phyloP scores from a whole-genome alignment of 805 yeast genomes.

The Nakazawaea holstii region DNA sequence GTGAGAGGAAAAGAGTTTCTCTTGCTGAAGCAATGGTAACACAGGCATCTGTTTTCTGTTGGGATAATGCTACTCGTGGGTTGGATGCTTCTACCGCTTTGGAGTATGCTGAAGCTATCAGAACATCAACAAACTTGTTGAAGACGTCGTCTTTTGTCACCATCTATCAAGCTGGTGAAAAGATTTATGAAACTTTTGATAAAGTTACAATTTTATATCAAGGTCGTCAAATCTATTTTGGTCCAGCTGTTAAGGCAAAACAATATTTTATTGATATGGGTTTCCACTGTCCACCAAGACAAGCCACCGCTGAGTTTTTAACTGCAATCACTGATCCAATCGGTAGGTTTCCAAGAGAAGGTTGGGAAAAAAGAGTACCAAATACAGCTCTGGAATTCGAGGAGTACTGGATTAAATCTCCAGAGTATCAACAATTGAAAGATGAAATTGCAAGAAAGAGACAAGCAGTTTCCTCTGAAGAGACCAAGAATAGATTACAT shows the following conservation, averaged over 20 bases:
- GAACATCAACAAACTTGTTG: constrained; percentile 51
- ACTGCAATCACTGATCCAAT: constrained; percentile 66
- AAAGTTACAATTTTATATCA: constrained; percentile 53
- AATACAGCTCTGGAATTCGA: constrained; percentile 58
- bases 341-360: constrained; percentile 46
- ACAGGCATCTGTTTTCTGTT: constrained; percentile 59
- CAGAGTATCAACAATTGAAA: constrained; percentile 34
- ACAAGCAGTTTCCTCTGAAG: constrained; percentile 18
- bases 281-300: constrained; percentile 55
- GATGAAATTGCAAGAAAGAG: constrained; percentile 20
- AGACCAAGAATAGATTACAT: constrained; percentile 28
- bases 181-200: constrained; percentile 57
- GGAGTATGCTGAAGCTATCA: constrained; percentile 64
- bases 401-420: constrained; percentile 49
- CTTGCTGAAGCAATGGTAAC: constrained; percentile 72
- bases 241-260: constrained; percentile 49
- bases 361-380: constrained; percentile 51
- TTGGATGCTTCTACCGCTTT: constrained; percentile 80
- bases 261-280: constrained; percentile 61
- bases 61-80: constrained; percentile 86
- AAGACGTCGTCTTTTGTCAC: constrained; percentile 59
- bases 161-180: constrained; percentile 62
- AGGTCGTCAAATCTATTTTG: constrained; percentile 58
- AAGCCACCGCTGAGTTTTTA: constrained; percentile 66
- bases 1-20: constrained; percentile 82